Conservation (phyloP, 2,329 filamentous ascomycete species). For the Alternaria atra region DNA sequence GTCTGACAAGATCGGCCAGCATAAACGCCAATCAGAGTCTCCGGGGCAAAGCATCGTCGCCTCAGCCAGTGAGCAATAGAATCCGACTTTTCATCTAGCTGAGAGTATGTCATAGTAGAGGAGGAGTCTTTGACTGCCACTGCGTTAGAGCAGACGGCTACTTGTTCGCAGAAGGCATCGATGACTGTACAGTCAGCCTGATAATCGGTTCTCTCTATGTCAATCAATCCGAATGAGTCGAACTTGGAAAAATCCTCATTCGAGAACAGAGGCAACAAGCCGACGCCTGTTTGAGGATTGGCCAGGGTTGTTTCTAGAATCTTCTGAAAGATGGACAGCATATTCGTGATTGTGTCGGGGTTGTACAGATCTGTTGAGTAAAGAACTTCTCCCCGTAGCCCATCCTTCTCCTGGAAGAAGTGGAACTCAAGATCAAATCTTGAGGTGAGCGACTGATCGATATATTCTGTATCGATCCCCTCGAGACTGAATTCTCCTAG, state of each 20-base stretch:
- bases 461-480: neutral
- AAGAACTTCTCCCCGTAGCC: neutral
- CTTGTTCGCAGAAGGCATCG: constrained; percentile 13
- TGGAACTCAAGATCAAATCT: constrained; percentile 9
- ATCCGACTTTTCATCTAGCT: constrained; percentile 14
- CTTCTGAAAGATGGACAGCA: constrained; percentile 10
- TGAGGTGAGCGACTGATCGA: neutral
- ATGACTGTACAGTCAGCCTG: constrained; percentile 10
- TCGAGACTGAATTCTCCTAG: neutral
- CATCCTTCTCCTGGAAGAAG: neutral
- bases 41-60: neutral
- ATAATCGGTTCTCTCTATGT: constrained; percentile 5
- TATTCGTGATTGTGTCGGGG: constrained; percentile 8
- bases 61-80: constrained; percentile 9
- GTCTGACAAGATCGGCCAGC: constrained; percentile 25
- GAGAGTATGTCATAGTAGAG: constrained; percentile 14
- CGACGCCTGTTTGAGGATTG: constrained; percentile 3
- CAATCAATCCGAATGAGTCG: neutral
- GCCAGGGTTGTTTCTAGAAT: constrained; percentile 6
- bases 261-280: neutral
- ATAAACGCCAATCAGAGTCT: constrained; percentile 26
- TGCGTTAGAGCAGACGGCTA: neutral
- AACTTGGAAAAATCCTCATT: neutral
- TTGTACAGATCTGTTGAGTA: constrained; percentile 12
- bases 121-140: constrained; percentile 20